Evolutionary conservation across 1,139 yeast genomes (phyloP), one percentile per base, ranked within the genome.

Genomic region (Yamadazyma dushanensis): DNA sequence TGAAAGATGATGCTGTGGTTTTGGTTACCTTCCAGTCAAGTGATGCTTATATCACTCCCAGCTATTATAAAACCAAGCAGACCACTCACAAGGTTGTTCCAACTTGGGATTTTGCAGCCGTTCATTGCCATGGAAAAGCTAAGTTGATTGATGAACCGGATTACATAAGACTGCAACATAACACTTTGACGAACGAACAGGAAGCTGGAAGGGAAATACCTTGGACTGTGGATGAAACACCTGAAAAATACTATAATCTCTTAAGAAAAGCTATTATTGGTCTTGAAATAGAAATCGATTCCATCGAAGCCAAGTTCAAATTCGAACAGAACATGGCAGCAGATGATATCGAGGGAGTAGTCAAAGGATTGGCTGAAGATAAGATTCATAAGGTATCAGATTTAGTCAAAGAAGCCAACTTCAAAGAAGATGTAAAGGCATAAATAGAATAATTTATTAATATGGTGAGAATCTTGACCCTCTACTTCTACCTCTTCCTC

Each of bases 51-150:
- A 71, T 80, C 23, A 61, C 82, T 7, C 87, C 89, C 3, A 59
- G 70, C 11, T 80, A 80, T 67, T 81, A 82, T 50, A 73, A 78
- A 2, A 66, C 70, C 2, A 80, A 82, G 57, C 61, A 68, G 44
- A 70, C 68, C 34, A 76, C 82, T 18, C 83, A 79, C 43, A 80
- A 79, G 48, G 73, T 68, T 26, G 89, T 80, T 8, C 87, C 88
- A 9, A 82, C 89, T 0, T 82, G 88, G 89, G 82, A 78, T 54
- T 82, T 76, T 59, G 80, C 78, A 2, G 60, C 78, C 4, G 81
- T 76, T 25, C 87, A 82, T 49, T 66, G 76, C 27, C 63, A 75
- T 38, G 88, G 88, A 3, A 68, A 56, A 29, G 70, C 83, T 8
- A 61, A 44, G 14, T 54, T 82, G 8, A 54, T 76, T 14, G 72